phyloP scores from a whole-genome alignment of 768 basidiomycete species.

The Amanita jacksonii region DNA sequence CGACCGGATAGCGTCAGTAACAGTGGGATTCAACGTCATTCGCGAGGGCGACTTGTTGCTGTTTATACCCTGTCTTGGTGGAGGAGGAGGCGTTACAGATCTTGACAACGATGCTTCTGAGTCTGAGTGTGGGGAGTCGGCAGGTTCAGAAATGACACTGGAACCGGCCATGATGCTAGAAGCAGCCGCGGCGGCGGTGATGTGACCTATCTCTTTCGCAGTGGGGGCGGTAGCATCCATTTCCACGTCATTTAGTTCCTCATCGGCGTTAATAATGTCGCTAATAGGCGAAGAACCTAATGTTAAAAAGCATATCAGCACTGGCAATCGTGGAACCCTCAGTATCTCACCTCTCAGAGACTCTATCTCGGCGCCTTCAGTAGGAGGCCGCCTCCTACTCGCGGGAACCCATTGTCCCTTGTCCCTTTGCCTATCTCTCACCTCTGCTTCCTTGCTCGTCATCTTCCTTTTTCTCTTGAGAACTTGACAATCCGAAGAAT shows the following conservation, averaged over 20 bases:
- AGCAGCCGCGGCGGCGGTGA: conserved; percentile 28
- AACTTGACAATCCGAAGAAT: neutral
- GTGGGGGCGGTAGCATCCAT: conserved; percentile 23
- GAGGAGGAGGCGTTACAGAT: conserved; percentile 5
- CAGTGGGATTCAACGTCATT: neutral
- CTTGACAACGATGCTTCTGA: neutral
- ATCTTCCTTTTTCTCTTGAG: conserved; percentile 5
- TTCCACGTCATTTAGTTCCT: conserved; percentile 12
- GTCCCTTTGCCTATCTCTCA: conserved; percentile 1
- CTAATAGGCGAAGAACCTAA: conserved; percentile 2
- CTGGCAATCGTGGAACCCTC: neutral
- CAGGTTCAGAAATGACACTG: conserved; percentile 19
- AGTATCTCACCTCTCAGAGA: neutral
- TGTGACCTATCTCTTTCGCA: conserved; percentile 18
- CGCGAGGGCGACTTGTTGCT: neutral
- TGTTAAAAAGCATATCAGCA: neutral
- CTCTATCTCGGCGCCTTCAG: neutral
- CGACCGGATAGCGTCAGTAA: neutral
- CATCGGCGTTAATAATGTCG: conserved; percentile 2
- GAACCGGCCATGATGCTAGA: conserved; percentile 43
- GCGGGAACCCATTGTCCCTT: conserved; percentile 5
- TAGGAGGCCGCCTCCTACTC: neutral
- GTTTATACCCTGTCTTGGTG: neutral
- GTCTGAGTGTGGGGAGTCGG: neutral
- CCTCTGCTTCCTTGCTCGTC: neutral